phyloP scores from a whole-genome alignment of 768 basidiomycete species.

The Hemileccinum rubropunctum region DNA sequence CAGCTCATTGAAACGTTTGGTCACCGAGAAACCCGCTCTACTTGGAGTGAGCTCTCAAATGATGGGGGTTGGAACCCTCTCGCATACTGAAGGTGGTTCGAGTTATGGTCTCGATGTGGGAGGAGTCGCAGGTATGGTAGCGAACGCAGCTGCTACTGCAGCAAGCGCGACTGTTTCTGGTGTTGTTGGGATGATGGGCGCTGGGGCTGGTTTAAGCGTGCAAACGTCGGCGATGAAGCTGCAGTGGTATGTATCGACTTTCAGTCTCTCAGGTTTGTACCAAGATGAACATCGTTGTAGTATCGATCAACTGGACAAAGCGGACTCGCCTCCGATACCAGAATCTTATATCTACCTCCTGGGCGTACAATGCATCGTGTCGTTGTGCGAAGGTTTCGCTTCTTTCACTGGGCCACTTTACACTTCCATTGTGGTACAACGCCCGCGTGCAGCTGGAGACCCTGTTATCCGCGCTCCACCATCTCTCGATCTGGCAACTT shows the following conservation, averaged over 20 bases:
- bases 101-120: constrained; percentile 61
- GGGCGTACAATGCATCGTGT: constrained; percentile 82
- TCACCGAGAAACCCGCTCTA: constrained; percentile 84
- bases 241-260: constrained; percentile 64
- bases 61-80: constrained; percentile 68
- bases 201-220: constrained; percentile 66
- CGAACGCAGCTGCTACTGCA: constrained; percentile 74
- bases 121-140: constrained; percentile 79
- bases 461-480: constrained; percentile 68
- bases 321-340: constrained; percentile 89
- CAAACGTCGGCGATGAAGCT: constrained; percentile 82
- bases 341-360: constrained; percentile 94
- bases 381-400: constrained; percentile 84
- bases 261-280: not conserved
- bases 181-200: constrained; percentile 82
- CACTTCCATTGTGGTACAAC: constrained; percentile 63
- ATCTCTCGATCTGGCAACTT: constrained; percentile 58
- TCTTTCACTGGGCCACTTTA: constrained; percentile 75
- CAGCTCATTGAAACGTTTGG: constrained; percentile 77
- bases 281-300: constrained; percentile 38
- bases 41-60: constrained; percentile 81
- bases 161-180: constrained; percentile 83
- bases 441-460: constrained; percentile 60
- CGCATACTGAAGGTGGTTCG: constrained; percentile 29
- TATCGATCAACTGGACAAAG: constrained; percentile 98